Conservation (phyloP, 768 basidiomycete species). For the Rhodotorula kratochvilovae region DNA sequence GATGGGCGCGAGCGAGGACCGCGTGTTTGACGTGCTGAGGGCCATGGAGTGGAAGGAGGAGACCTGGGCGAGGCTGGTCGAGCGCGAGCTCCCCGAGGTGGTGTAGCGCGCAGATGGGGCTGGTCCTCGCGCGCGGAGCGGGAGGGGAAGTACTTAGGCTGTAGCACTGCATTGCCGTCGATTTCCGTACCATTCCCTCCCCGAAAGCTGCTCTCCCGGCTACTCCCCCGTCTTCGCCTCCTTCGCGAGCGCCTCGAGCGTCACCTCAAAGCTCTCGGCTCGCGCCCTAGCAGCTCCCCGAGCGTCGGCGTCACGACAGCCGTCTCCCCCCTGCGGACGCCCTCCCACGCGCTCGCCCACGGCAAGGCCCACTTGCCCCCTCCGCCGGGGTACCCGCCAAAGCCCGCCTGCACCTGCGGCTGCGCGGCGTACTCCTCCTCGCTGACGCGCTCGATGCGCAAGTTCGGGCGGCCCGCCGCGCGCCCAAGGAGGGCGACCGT, state of each 20-base stretch:
- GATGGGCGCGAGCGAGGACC: slow-evolving; percentile 79
- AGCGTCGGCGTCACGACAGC: neutral
- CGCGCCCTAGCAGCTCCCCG: neutral
- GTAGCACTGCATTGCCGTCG: neutral
- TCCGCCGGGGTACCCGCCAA: neutral
- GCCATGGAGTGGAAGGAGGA: slow-evolving; percentile 84
- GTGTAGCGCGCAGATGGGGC: neutral
- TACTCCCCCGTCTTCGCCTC: neutral
- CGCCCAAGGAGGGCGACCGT: neutral
- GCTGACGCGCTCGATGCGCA: neutral
- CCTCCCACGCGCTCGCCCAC: slow-evolving; percentile 11
- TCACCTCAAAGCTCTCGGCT: neutral
- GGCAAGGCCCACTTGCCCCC: neutral
- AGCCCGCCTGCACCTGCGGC: neutral
- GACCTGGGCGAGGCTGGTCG: slow-evolving; percentile 76
- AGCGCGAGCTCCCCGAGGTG: slow-evolving; percentile 76
- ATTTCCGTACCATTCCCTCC: too few species aligned
- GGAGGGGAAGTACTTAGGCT: too few species aligned
- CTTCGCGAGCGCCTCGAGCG: neutral
- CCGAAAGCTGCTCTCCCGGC: too few species aligned
- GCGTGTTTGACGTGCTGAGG: slow-evolving; percentile 74
- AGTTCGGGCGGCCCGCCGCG: neutral
- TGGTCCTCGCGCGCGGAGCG: too few species aligned
- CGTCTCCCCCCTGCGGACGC: neutral
- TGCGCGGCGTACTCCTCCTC: neutral